phyloP scores from a whole-genome alignment of 1,284 basidiomycete genomes.

The Gomphus sp. region DNA sequence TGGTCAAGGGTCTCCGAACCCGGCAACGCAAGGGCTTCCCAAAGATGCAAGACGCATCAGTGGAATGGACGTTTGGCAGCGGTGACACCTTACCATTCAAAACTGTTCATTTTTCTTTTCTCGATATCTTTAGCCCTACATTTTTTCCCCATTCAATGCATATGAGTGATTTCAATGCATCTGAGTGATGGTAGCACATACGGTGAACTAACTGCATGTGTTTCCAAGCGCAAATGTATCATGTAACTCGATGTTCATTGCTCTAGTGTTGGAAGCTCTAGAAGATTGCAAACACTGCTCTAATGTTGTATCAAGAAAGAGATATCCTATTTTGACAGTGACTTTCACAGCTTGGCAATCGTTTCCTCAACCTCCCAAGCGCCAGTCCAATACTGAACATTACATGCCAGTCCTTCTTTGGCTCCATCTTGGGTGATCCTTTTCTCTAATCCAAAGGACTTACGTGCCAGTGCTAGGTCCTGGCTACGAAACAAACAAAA shows the following conservation, averaged over 20 bases:
- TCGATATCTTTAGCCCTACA: constrained; percentile 3
- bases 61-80: constrained; percentile 68
- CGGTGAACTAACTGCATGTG: constrained; percentile 6
- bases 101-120: constrained; percentile 17
- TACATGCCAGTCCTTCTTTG: constrained; percentile 53
- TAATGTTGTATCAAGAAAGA: background rate
- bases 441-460: constrained; percentile 64
- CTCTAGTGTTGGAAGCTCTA: constrained; percentile 4
- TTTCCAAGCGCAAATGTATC: constrained; percentile 5
- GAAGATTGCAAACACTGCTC: constrained; percentile 3
- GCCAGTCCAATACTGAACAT: constrained; percentile 79
- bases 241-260: constrained; percentile 9
- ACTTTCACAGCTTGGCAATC: constrained; percentile 36
- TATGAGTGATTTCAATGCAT: background rate
- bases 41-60: constrained; percentile 57
- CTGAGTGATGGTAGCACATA: constrained; percentile 1
- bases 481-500: constrained; percentile 41
- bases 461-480: constrained; percentile 72
- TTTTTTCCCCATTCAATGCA: constrained; percentile 8
- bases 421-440: constrained; percentile 66
- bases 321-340: background rate
- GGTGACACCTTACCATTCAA: constrained; percentile 32
- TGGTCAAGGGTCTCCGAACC: constrained; percentile 7
- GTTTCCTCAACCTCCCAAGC: constrained; percentile 92
- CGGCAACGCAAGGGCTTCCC: constrained; percentile 24